Evolutionary conservation across 2,329 filamentous ascomycete species (phyloP).

Genomic region (Colletotrichum paranaense): DNA sequence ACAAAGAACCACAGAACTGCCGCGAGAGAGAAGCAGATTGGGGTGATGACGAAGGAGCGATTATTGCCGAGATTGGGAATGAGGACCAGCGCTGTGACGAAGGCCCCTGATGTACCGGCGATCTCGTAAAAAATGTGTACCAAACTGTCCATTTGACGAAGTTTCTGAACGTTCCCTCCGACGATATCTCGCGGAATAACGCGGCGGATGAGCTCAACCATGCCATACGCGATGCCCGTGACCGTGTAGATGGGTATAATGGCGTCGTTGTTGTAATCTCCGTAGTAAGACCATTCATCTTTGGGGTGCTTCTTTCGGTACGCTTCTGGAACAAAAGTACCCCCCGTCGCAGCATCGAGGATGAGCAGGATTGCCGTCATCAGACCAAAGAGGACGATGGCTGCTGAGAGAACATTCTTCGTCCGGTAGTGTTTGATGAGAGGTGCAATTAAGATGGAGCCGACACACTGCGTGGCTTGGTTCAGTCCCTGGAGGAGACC

Average conservation of each 20-base stretch:
- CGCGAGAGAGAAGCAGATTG: constrained; percentile 57
- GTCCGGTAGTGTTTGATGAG: constrained; percentile 60
- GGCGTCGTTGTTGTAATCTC: constrained; percentile 58
- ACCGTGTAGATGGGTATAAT: constrained; percentile 61
- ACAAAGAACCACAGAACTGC: constrained; percentile 59
- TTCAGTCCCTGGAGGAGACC: constrained; percentile 60
- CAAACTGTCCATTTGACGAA: constrained; percentile 58
- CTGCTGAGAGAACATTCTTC: constrained; percentile 55
- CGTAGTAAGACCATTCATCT: constrained; percentile 57
- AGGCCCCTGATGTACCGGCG: constrained; percentile 59
- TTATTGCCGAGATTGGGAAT: constrained; percentile 63
- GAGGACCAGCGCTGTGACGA: constrained; percentile 60
- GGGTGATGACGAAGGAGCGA: constrained; percentile 62
- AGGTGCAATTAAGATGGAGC: constrained; percentile 61
- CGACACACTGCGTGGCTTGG: constrained; percentile 62
- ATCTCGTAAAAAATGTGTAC: constrained; percentile 46
- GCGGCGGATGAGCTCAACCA: constrained; percentile 63
- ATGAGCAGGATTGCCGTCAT: constrained; percentile 60
- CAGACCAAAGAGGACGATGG: constrained; percentile 57
- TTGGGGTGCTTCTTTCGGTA: constrained; percentile 43
- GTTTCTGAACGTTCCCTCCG: constrained; percentile 60
- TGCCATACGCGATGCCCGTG: constrained; percentile 55
- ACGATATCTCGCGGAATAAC: constrained; percentile 64
- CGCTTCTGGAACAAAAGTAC: constrained; percentile 49
- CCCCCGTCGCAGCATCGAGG: constrained; percentile 60